phyloP scores from a whole-genome alignment of 73 alveolate species.

The Tetrahymena thermophila region DNA sequence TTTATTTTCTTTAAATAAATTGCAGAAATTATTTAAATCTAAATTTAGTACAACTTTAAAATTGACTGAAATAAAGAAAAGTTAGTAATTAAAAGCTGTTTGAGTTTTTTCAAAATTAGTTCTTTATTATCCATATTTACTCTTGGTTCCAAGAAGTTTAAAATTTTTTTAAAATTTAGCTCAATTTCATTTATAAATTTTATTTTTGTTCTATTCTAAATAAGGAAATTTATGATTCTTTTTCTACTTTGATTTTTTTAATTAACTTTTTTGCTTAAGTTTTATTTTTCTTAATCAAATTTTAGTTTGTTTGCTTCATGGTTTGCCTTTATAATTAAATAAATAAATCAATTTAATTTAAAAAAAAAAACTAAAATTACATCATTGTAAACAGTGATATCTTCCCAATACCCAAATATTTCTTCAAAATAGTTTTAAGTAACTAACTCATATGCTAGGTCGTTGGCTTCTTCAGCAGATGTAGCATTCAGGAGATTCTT shows the following conservation, averaged over 20 bases:
- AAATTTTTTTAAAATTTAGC: too few relatives aligned
- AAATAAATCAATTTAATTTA: too few relatives aligned
- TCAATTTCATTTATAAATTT: neutral
- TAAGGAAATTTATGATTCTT: too few relatives aligned
- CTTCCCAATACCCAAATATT: neutral
- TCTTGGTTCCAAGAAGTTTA: neutral
- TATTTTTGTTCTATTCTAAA: too few relatives aligned
- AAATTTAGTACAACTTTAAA: too few relatives aligned
- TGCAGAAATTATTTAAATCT: neutral
- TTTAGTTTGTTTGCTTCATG: too few relatives aligned
- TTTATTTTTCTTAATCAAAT: too few relatives aligned
- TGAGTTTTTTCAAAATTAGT: too few relatives aligned
- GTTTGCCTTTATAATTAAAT: neutral
- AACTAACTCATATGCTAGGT: neutral
- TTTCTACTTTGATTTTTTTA: neutral
- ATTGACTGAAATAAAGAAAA: neutral
- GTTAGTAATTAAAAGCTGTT: neutral
- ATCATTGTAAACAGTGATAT: neutral
- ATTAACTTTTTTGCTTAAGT: neutral
- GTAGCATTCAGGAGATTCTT: neutral
- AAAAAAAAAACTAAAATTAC: neutral
- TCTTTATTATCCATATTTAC: too few relatives aligned
- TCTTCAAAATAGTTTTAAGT: neutral
- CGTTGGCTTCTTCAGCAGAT: neutral
- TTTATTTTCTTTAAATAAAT: too few relatives aligned